phyloP scores from a whole-genome alignment of 1,284 basidiomycete species.

The Rugosomyces carneus region DNA sequence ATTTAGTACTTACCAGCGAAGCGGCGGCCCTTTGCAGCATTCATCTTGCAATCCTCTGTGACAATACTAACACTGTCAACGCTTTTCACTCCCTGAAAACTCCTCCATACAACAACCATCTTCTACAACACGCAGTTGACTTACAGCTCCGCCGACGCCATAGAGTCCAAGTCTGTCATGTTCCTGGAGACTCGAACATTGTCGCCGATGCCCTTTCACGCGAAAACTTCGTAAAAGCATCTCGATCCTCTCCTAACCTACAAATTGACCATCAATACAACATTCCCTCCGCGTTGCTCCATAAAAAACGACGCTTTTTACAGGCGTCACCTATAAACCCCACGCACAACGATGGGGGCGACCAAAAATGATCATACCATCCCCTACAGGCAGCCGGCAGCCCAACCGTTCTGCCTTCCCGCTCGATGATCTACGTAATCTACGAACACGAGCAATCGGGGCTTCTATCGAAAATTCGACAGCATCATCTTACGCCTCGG shows the following conservation, averaged over 20 bases:
- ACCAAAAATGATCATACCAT: constrained; percentile 17
- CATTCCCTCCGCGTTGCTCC: too few species aligned
- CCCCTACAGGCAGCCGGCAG: not conserved
- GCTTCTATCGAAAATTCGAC: constrained; percentile 6
- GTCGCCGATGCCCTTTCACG: constrained; percentile 12
- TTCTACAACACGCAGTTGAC: constrained; percentile 21
- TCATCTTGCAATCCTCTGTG: constrained; percentile 4
- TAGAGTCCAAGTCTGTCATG: constrained; percentile 3
- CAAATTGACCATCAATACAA: constrained; percentile 6
- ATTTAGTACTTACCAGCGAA: not conserved
- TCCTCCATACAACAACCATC: constrained; percentile 25
- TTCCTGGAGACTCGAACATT: constrained; percentile 8
- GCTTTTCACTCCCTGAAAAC: constrained; percentile 27
- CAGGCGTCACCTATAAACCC: constrained; percentile 18
- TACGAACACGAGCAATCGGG: constrained; percentile 1
- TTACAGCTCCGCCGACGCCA: constrained; percentile 17
- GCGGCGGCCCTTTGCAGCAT: too few species aligned
- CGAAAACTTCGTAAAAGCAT: constrained; percentile 11
- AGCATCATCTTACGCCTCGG: constrained; percentile 6
- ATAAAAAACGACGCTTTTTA: too few species aligned
- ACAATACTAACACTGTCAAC: constrained; percentile 30
- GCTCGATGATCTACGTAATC: not conserved
- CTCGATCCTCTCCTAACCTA: constrained; percentile 15
- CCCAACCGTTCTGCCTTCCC: not conserved
- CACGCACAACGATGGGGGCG: constrained; percentile 24